Evolutionary conservation across 1,284 basidiomycete genomes (phyloP).

Genomic region (Hypsizygus ulmarius): DNA sequence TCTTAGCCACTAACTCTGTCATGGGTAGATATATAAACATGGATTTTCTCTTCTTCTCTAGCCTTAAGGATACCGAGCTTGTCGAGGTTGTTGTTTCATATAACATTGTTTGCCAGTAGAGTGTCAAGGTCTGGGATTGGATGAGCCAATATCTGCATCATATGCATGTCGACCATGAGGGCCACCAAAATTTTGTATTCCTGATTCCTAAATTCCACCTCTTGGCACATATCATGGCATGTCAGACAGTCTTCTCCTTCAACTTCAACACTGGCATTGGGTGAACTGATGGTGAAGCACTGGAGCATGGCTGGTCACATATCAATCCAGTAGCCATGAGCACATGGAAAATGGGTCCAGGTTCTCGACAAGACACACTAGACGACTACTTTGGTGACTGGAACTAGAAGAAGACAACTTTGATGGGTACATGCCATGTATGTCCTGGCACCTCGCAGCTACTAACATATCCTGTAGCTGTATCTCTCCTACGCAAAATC

Average conservation of each 20-base stretch:
- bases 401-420: constrained; percentile 26
- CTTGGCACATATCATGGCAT: constrained; percentile 19
- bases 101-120: constrained; percentile 15
- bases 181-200: constrained; percentile 7
- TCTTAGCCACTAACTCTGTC: too few species aligned
- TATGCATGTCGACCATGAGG: constrained; percentile 10
- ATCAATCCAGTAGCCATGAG: constrained; percentile 23
- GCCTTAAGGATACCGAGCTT: not conserved
- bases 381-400: constrained; percentile 28
- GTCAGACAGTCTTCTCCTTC: constrained; percentile 23
- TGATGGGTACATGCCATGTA: constrained; percentile 17
- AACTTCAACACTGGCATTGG: constrained; percentile 23
- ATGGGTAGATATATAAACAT: constrained; percentile 14
- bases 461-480: constrained; percentile 5
- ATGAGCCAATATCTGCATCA: constrained; percentile 8
- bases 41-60: constrained; percentile 11
- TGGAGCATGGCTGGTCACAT: constrained; percentile 27
- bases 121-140: not conserved
- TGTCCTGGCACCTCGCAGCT: not conserved
- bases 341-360: constrained; percentile 31
- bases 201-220: constrained; percentile 23
- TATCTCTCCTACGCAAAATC: constrained; percentile 16
- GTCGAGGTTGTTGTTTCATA: constrained; percentile 8
- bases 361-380: constrained; percentile 25
- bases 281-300: constrained; percentile 28